These are phyloP conservation scores for Rubus parviflorus DNA, from an alignment of 306 rosid species.

Conservation along the genomic window DNA sequence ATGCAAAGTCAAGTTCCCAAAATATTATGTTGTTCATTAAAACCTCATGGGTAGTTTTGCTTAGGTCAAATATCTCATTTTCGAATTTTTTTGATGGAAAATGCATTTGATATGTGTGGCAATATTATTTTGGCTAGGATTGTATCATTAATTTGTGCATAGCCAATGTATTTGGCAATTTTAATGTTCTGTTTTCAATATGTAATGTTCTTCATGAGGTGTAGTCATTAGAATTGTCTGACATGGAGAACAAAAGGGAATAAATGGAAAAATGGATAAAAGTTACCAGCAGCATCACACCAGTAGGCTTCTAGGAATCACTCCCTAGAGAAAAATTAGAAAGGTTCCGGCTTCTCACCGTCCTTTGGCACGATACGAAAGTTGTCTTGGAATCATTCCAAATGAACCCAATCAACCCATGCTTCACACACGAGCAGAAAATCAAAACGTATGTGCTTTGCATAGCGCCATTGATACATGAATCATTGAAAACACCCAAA, in stretches of 20 bases:
- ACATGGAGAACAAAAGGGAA: neutral
- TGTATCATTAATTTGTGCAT: neutral
- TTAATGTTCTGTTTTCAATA: neutral
- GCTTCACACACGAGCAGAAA: neutral
- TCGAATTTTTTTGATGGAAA: neutral
- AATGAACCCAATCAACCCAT: neutral
- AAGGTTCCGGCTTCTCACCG: neutral
- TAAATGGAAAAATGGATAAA: neutral
- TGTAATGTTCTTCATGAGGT: neutral
- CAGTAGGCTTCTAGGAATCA: neutral
- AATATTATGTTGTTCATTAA: neutral
- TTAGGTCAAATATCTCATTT: conserved; percentile 1
- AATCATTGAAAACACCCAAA: neutral
- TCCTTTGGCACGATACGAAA: neutral
- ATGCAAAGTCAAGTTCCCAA: neutral
- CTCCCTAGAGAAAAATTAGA: neutral
- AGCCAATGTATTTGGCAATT: neutral
- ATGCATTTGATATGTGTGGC: neutral
- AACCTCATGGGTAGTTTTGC: neutral
- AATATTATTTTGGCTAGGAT: neutral
- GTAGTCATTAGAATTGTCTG: neutral
- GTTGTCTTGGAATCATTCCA: neutral
- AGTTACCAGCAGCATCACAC: neutral
- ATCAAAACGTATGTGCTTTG: neutral
- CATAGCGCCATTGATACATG: neutral